These are phyloP conservation scores for Misopates orontium DNA, from an alignment of 257 asterid genomes.

Conservation along the genomic window DNA sequence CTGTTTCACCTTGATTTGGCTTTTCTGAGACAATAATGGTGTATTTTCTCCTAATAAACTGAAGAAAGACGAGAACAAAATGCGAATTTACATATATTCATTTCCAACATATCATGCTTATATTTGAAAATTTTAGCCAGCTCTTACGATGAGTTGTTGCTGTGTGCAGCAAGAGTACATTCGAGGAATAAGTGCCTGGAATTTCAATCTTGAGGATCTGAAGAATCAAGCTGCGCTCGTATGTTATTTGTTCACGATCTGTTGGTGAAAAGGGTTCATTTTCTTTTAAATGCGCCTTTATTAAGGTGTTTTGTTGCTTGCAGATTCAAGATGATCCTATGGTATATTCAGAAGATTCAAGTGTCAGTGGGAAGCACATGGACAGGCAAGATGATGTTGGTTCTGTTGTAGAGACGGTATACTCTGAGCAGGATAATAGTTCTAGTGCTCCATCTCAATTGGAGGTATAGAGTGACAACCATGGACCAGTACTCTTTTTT, in stretches of 20 bases:
- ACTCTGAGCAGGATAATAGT: conserved; percentile 40
- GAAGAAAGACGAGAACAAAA: no score
- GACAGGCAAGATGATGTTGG: conserved; percentile 45
- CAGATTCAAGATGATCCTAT: conserved; percentile 83
- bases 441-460: conserved; percentile 41
- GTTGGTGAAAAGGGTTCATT: neutral
- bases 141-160: neutral
- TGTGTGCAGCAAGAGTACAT: conserved; percentile 84
- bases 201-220: conserved; percentile 89
- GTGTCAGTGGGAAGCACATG: conserved; percentile 43
- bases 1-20: no score
- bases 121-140: no score
- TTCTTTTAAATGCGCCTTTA: conserved; percentile 12
- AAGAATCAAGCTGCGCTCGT: conserved; percentile 90
- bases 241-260: conserved; percentile 33
- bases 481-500: neutral
- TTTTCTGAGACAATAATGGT: no score
- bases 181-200: conserved; percentile 96
- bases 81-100: no score
- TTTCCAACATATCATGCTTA: no score
- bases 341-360: conserved; percentile 57
- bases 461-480: conserved; percentile 48
- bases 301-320: conserved; percentile 25
- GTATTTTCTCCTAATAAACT: no score
- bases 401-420: conserved; percentile 40